Evolutionary conservation across 1,284 basidiomycete genomes (phyloP).

Genomic region (Ustilago esculenta): DNA sequence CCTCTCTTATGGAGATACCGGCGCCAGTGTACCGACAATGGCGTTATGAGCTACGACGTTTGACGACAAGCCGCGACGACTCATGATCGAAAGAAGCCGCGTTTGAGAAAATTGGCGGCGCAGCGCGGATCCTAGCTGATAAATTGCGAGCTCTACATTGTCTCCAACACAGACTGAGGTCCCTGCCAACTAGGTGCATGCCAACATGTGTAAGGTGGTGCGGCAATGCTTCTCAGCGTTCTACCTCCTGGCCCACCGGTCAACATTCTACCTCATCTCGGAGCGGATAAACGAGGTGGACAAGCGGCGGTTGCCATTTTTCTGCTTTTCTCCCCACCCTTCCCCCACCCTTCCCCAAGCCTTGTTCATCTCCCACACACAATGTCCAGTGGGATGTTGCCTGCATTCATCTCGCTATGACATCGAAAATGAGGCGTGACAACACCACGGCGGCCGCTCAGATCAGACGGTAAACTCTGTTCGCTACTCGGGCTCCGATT

Average conservation of each 20-base stretch:
- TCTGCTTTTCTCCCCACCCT: neutral
- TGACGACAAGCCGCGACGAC: too few relatives aligned
- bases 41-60: too few relatives aligned
- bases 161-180: too few relatives aligned
- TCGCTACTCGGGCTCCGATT: slow-evolving; percentile 11
- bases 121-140: too few relatives aligned
- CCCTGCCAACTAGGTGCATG: too few relatives aligned
- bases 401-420: neutral
- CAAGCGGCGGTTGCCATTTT: slow-evolving; percentile 6
- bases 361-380: too few relatives aligned
- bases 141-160: too few relatives aligned
- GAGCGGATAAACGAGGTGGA: neutral
- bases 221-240: neutral
- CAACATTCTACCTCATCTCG: slow-evolving; percentile 2
- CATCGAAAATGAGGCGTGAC: neutral
- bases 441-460: neutral
- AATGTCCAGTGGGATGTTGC: neutral
- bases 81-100: too few relatives aligned
- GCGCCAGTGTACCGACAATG: neutral
- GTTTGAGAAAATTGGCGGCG: too few relatives aligned
- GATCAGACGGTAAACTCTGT: slow-evolving; percentile 1
- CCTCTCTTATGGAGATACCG: slow-evolving; percentile 8
- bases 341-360: neutral
- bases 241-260: neutral
- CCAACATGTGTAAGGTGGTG: too few relatives aligned